Percentiles rank a stretch among this genome's conserved stretches.
phyloP scores from a whole-genome alignment of 352 stramenopile genomes.

The Phytophthora macrochlamydospora region DNA sequence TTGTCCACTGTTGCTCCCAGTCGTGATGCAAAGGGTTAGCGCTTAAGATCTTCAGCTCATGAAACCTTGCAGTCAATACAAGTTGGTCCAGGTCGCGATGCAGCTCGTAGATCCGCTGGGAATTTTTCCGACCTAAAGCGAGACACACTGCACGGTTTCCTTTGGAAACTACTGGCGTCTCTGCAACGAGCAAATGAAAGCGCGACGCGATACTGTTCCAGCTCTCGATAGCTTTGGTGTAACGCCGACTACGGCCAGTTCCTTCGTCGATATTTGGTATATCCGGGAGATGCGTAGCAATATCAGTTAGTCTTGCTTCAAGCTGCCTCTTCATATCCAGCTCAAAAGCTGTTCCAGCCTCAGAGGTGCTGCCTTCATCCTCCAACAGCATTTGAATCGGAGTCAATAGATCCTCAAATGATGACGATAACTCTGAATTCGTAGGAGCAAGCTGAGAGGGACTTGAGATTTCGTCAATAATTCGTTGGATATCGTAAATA shows the following conservation, averaged over 20 bases:
- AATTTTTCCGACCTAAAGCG: slow-evolving; percentile 7
- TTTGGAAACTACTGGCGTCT: neutral
- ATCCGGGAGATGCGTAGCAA: slow-evolving; percentile 5
- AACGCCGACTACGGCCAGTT: slow-evolving; percentile 9
- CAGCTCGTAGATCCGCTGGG: slow-evolving; percentile 5
- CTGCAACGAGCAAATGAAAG: slow-evolving; percentile 1
- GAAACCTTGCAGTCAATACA: slow-evolving; percentile 11
- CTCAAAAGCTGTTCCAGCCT: neutral
- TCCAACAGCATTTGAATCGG: neutral
- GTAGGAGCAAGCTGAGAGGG: neutral
- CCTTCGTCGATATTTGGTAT: slow-evolving; percentile 1
- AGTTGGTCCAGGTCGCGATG: slow-evolving; percentile 24
- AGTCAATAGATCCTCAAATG: slow-evolving; percentile 4
- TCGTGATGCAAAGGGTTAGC: neutral
- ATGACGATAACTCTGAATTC: neutral
- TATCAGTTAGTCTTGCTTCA: slow-evolving; percentile 4
- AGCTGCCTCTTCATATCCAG: slow-evolving; percentile 9
- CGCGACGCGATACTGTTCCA: slow-evolving; percentile 11
- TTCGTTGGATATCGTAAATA: slow-evolving; percentile 16
- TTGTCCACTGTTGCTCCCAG: slow-evolving; percentile 10
- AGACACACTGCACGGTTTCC: slow-evolving; percentile 8
- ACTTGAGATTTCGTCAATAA: neutral
- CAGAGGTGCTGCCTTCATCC: neutral
- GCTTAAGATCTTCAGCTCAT: slow-evolving; percentile 1
- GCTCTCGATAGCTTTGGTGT: slow-evolving; percentile 7